Evolutionary conservation across 2,329 filamentous ascomycete species (phyloP).

Genomic region (Fusarium sp.): DNA sequence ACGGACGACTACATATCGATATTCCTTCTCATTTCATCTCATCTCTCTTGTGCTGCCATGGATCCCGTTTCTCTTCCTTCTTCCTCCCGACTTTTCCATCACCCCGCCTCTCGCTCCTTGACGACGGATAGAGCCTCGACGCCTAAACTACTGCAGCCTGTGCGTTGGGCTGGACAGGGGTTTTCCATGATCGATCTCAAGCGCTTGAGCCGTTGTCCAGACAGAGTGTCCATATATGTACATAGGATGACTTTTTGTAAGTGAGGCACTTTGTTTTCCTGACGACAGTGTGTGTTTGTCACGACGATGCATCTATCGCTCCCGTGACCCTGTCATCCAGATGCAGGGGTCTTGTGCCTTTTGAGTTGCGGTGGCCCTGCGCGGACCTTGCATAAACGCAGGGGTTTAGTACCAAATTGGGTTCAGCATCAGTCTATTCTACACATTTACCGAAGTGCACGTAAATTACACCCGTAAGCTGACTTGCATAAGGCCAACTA

Average conservation of each 20-base stretch:
- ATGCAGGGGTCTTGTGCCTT: conserved; percentile 23
- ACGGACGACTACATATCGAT: conserved; percentile 5
- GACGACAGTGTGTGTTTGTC: conserved; percentile 16
- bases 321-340: conserved; percentile 20
- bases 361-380: conserved; percentile 15
- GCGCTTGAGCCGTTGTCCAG: conserved; percentile 24
- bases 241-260: conserved; percentile 20
- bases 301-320: conserved; percentile 10
- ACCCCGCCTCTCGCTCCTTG: conserved; percentile 16
- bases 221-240: conserved; percentile 14
- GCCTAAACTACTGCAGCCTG: conserved; percentile 15
- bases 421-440: conserved; percentile 23
- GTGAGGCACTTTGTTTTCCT: conserved; percentile 18
- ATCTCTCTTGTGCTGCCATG: neutral
- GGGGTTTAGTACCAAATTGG: conserved; percentile 29
- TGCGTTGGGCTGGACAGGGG: conserved; percentile 25
- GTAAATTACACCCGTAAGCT: conserved; percentile 14
- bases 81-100: conserved; percentile 6
- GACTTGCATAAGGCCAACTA: conserved; percentile 4
- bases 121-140: conserved; percentile 20
- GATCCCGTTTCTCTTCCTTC: conserved; percentile 3
- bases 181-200: conserved; percentile 15
- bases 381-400: conserved; percentile 35
- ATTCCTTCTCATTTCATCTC: conserved; percentile 9
- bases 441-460: neutral